These are phyloP conservation scores for Angophora floribunda DNA, from an alignment of 345 rosid species.

Conservation along the genomic window DNA sequence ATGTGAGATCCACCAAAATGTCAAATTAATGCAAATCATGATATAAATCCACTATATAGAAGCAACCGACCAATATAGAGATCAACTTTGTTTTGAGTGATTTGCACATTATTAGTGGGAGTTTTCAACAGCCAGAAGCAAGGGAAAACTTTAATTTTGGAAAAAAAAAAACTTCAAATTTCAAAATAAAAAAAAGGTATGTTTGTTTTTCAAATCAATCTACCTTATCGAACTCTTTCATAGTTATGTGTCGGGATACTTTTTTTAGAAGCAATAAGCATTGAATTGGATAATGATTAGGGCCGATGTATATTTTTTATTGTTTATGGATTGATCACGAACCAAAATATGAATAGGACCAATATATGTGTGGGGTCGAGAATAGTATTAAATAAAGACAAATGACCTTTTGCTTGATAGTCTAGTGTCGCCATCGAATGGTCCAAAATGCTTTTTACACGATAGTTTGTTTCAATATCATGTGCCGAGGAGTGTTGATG, in stretches of 20 bases:
- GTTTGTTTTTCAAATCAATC: too few species aligned
- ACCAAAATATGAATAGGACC: fast-evolving
- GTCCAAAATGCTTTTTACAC: fast-evolving
- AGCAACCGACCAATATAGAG: neutral
- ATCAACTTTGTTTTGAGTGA: neutral
- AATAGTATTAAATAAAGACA: neutral
- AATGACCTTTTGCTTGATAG: too few species aligned
- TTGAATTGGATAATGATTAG: neutral
- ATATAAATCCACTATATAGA: neutral
- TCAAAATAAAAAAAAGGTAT: too few species aligned
- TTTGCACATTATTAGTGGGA: neutral
- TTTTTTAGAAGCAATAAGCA: too few species aligned
- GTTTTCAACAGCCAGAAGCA: neutral
- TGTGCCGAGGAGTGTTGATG: neutral
- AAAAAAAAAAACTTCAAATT: neutral
- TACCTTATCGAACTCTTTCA: too few species aligned
- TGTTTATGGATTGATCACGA: neutral
- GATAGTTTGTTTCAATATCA: neutral
- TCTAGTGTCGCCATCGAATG: too few species aligned
- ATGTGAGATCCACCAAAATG: neutral
- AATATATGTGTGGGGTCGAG: neutral
- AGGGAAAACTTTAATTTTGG: neutral
- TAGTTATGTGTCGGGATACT: too few species aligned
- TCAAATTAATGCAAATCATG: neutral
- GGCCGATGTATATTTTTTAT: neutral